Base-by-base conservation (phyloP, 202 grass and related monocot genomes). In the Eragrostis tef region DNA sequence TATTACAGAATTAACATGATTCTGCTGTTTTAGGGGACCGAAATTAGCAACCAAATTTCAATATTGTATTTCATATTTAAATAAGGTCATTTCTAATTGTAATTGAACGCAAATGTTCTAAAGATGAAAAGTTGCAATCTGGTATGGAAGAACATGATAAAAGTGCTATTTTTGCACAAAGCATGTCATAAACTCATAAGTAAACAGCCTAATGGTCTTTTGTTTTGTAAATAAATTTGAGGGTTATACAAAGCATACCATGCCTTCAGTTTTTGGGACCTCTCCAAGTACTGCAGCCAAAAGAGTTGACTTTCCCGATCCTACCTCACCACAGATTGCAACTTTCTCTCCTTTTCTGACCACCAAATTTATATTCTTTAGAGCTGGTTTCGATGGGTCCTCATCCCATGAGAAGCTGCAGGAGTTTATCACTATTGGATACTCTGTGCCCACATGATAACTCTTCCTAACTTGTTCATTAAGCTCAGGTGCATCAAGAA, bases 291-390 rank as follows among this genome's bases (percentile, higher is more conserved):
- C 73, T 65, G 95, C 85, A 74, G 92, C 87, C 79, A 94, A 77
- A 74, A 98, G 90, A 75, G 88, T 98, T 34, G 95, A 98, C 61
- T 98, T 98, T 72, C 95, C 95, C 1, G 92, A 94, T 41, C 95
- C 95, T 83, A 98, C 95, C 86, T 98, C 95, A 9, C 92, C 95
- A 73, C 95, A 98, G 50, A 98, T 91, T 56, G 95, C 92, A 69
- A 98, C 82, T 71, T 98, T 98, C 47, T 98, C 85, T 70, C 92
- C 87, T 74, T 67, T 8, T 86, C 85, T 91, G 17, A 91, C 82
- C 31, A 83, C 85, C 69, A 98, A 83, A 87, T 86, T 90, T 76
- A 98, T 71, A 81, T 89, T 90, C 73, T 81, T 98, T 69, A 98
- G 79, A 80, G 85, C 88, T 45, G 79, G 85, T 77, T 84, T 94